These are phyloP conservation scores for Agaricus sinodeliciosus DNA, from an alignment of 768 basidiomycete species.

Conservation along the genomic window DNA sequence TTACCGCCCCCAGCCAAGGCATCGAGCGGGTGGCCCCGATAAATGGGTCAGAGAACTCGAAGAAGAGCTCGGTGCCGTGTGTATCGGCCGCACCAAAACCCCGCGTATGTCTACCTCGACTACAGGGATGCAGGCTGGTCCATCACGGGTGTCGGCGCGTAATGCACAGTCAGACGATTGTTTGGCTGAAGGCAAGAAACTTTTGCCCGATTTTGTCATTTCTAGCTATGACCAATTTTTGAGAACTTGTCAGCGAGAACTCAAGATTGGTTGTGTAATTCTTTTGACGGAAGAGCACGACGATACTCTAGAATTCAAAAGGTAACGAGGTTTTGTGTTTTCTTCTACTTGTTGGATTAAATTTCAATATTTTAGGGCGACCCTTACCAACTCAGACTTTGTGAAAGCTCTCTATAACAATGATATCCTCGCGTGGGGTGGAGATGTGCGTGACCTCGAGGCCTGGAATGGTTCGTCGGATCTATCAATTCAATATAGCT, in stretches of 20 bases:
- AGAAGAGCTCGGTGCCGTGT: slow-evolving; percentile 77
- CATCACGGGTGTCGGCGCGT: slow-evolving; percentile 39
- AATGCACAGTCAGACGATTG: slow-evolving; percentile 17
- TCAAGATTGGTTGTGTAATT: slow-evolving; percentile 71
- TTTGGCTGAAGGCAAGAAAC: slow-evolving; percentile 31
- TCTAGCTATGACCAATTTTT: slow-evolving; percentile 81
- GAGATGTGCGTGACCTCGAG: slow-evolving; percentile 78
- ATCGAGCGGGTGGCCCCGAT: slow-evolving; percentile 50
- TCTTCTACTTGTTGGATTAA: background rate
- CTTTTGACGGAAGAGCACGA: slow-evolving; percentile 90
- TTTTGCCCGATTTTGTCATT: slow-evolving; percentile 75
- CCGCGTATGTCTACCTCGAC: slow-evolving; percentile 26
- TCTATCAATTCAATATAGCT: slow-evolving; percentile 7
- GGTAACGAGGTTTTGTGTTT: slow-evolving; percentile 31
- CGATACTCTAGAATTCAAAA: slow-evolving; percentile 81
- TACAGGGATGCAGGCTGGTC: slow-evolving; percentile 32
- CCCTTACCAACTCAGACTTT: slow-evolving; percentile 68
- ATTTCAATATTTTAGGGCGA: slow-evolving; percentile 38
- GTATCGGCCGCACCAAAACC: slow-evolving; percentile 36
- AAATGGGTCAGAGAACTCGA: slow-evolving; percentile 78
- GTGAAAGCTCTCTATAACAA: slow-evolving; percentile 66
- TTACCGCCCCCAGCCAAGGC: slow-evolving; percentile 31
- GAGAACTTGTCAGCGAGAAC: slow-evolving; percentile 61
- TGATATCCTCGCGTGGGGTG: slow-evolving; percentile 84
- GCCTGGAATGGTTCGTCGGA: slow-evolving; percentile 57